phyloP scores from a whole-genome alignment of 1,139 yeast species.

The Sugiyamaella japonica region DNA sequence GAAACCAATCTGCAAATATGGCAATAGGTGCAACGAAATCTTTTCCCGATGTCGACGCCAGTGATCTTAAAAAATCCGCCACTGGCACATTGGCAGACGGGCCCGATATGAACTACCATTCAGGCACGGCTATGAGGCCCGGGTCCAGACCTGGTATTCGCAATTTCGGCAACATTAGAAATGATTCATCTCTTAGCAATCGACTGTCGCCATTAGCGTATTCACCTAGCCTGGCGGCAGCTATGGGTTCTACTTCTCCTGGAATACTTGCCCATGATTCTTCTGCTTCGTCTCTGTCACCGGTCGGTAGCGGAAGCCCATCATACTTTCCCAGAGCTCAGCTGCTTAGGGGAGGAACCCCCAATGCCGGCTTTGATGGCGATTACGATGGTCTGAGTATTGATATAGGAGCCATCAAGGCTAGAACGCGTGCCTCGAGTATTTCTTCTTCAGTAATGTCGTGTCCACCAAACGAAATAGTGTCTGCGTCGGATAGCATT shows the following conservation, averaged over 20 bases:
- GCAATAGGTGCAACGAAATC: not conserved
- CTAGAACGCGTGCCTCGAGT: conserved; percentile 1
- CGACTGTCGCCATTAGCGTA: not conserved
- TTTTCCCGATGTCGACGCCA: too few species aligned
- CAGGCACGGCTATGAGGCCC: not conserved
- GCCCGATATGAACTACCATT: not conserved
- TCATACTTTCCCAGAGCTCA: conserved; percentile 10
- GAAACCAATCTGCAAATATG: not conserved
- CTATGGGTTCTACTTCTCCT: conserved; percentile 4
- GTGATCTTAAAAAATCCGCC: not conserved
- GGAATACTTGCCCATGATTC: conserved; percentile 4
- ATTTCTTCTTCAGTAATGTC: not conserved
- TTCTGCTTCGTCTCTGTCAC: not conserved
- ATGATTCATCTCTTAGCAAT: not conserved
- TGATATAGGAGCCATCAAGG: not conserved
- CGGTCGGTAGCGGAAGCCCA: conserved; percentile 1
- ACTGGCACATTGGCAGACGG: not conserved
- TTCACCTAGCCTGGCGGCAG: not conserved
- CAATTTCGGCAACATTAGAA: not conserved
- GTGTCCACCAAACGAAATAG: too few species aligned
- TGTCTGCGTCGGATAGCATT: not conserved
- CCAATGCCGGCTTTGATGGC: not conserved
- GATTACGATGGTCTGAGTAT: conserved; percentile 2
- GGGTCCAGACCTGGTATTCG: not conserved
- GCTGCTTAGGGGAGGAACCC: not conserved